phyloP scores from a whole-genome alignment of 768 basidiomycete species.

The Artomyces pyxidatus region DNA sequence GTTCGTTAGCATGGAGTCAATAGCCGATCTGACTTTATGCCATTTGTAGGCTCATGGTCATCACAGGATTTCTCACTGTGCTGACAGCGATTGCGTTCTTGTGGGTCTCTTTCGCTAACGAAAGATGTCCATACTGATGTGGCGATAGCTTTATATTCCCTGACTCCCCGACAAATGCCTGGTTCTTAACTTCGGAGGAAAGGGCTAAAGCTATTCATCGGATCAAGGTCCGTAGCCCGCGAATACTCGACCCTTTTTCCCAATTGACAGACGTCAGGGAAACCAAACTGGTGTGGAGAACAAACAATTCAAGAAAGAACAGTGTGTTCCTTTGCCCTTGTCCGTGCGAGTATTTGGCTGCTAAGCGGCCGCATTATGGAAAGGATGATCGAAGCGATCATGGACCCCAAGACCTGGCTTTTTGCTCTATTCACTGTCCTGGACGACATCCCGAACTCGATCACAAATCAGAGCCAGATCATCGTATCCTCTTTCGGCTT shows the following conservation, averaged over 20 bases:
- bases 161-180: constrained; percentile 65
- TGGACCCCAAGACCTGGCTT: constrained; percentile 69
- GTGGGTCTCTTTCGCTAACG: constrained; percentile 28
- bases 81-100: constrained; percentile 45
- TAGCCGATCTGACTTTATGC: constrained; percentile 6
- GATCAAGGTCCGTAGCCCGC: constrained; percentile 41
- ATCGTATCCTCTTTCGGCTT: constrained; percentile 65
- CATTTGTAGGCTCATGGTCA: constrained; percentile 52
- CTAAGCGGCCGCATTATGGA: background rate
- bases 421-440: constrained; percentile 61
- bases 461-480: constrained; percentile 57
- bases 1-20: constrained; percentile 22
- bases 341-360: no score
- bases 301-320: constrained; percentile 72
- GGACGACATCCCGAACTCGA: constrained; percentile 56
- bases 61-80: constrained; percentile 55
- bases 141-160: constrained; percentile 54
- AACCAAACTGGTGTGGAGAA: constrained; percentile 82
- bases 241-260: background rate
- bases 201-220: constrained; percentile 53
- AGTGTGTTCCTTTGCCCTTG: constrained; percentile 50
- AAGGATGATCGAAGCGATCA: constrained; percentile 63
- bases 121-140: background rate
- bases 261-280: constrained; percentile 30
- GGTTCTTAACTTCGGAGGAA: constrained; percentile 65